Percentiles rank a stretch among this genome's conserved stretches.
Conservation (phyloP, 2,329 filamentous ascomycete genomes). For the Fusarium avenaceum region DNA sequence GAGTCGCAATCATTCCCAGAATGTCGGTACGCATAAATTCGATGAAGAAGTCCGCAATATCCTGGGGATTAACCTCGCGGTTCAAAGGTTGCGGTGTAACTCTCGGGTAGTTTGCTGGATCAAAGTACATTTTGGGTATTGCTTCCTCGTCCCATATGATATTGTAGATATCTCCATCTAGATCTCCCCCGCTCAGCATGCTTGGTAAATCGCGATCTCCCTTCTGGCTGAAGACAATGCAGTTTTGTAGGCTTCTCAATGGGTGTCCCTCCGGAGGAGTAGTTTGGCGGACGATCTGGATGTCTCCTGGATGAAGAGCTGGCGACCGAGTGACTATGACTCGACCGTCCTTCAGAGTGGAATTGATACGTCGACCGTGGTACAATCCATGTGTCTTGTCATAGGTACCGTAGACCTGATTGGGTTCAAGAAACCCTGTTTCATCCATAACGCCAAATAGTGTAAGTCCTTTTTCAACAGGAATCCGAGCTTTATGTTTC, state of each 20-base stretch:
- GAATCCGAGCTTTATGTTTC: slow-evolving; percentile 84
- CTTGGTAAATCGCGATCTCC: slow-evolving; percentile 82
- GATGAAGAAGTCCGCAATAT: slow-evolving; percentile 88
- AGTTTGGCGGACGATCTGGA: slow-evolving; percentile 75
- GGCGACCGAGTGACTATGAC: slow-evolving; percentile 83
- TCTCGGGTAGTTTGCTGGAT: slow-evolving; percentile 78
- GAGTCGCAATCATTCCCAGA: slow-evolving; percentile 73
- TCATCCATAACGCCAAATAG: slow-evolving; percentile 90
- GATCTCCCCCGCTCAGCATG: slow-evolving; percentile 82
- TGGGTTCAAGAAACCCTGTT: slow-evolving; percentile 74
- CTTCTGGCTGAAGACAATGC: slow-evolving; percentile 80
- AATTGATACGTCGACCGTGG: slow-evolving; percentile 46
- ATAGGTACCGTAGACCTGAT: slow-evolving; percentile 76
- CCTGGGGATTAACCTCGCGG: slow-evolving; percentile 68
- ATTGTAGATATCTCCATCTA: slow-evolving; percentile 87
- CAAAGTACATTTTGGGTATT: slow-evolving; percentile 58
- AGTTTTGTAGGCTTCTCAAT: slow-evolving; percentile 74
- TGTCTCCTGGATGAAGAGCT: slow-evolving; percentile 84
- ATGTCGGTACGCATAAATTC: slow-evolving; percentile 78
- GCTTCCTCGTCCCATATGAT: slow-evolving; percentile 77
- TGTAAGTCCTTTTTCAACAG: slow-evolving; percentile 77
- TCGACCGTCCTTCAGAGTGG: slow-evolving; percentile 53
- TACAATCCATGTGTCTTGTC: slow-evolving; percentile 53
- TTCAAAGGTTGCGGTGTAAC: slow-evolving; percentile 69
- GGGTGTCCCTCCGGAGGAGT: slow-evolving; percentile 72